Base-by-base conservation (phyloP, 768 basidiomycete genomes). In the Podaxis rugospora region DNA sequence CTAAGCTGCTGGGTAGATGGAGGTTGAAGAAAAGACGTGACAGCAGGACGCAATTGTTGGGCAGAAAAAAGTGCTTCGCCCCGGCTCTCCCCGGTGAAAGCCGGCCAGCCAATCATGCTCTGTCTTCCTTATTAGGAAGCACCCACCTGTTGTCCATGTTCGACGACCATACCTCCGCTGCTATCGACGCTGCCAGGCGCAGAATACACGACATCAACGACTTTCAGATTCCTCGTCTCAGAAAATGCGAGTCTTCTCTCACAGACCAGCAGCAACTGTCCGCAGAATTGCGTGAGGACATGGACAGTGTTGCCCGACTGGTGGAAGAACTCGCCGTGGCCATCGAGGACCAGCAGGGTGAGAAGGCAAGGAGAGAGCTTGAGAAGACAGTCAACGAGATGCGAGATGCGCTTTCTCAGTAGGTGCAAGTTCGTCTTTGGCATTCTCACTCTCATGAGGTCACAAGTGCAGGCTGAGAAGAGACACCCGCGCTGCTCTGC, bases 311-410 rank as follows among this genome's bases (percentile, higher is more conserved):
- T 21, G 76, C 78, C 5, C 77, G 78, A 40, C 84, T 88, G 57
- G 75, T 95, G n/a, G 90, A 95, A 77, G 87, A 79, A 44, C 71
- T 95, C 62, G 89, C 88, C 51, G 71, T 89, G 23, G 74, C 85
- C 40, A 82, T 90, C 28, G 92, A 87, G 55, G 92, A 95, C 69
- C 86, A 90, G 68, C 79, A 77, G 54, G 83, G 81, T 55, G 81
- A 80, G 68, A 82, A 74, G 64, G 82, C 74, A 49, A 76, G 80
- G 64, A 70, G 68, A 62, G 83, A 80, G 62, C 72, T 86, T 68
- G 78, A 75, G 58, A 70, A 66, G 59, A 73, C 80, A 47, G 86
- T 87, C 9, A 79, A 81, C 1, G 78, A 76, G 53, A 80, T 85
- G 50, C 70, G 76, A 61, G 72, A 72, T 9, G 69, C 69, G 2